Evolutionary conservation across 345 rosid species (phyloP), one percentile per base, ranked within the genome.

Genomic region (Fremontodendron californicum): DNA sequence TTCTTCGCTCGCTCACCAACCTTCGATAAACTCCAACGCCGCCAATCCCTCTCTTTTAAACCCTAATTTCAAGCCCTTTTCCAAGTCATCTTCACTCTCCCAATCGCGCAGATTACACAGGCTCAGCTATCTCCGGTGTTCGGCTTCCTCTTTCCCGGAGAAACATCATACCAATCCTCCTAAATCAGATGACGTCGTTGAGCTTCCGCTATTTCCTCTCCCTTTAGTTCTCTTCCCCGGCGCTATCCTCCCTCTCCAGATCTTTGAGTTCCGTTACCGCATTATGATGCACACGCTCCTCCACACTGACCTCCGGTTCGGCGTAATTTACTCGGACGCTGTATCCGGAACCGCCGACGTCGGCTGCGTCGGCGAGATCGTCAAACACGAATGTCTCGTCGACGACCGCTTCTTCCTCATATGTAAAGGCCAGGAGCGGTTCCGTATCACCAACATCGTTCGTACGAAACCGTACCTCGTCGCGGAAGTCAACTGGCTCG

Each of bases 231-330:
- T 90, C 78, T 93, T 95, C 89, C 99, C 98, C 1, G 99, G 98
- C 7, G 94, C 99, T 0, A 86, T 90, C 71, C 90, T 95, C 40
- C 99, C 99, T 21, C 93, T 95, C 21, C 99, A 95, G 87, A 93
- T 95, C 86, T 93, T 95, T 79, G 99, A 95, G 77, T 93, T 91
- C 90, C 98, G 97, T 11, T 93, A 93, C 90, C 93, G 99, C 74
- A 93, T 95, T 83, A 93, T 95, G 99, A 91, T 95, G 97, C 96
- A 95, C 82, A 91, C 99, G 2, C 97, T 95, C 79, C 99, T 95
- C 82, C 91, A 89, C 18, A 86, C 97, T 31, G 99, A 95, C 87
- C 93, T 95, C 73, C 91, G 94, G 0, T 95, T 95, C 78, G 99
- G 99, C 69, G 89, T 93, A 49, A 82, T 93, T 75, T 93, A 84